Evolutionary conservation across 345 rosid genomes (phyloP), one percentile per base, ranked within the genome.

Genomic region (Euphorbia lathyris): DNA sequence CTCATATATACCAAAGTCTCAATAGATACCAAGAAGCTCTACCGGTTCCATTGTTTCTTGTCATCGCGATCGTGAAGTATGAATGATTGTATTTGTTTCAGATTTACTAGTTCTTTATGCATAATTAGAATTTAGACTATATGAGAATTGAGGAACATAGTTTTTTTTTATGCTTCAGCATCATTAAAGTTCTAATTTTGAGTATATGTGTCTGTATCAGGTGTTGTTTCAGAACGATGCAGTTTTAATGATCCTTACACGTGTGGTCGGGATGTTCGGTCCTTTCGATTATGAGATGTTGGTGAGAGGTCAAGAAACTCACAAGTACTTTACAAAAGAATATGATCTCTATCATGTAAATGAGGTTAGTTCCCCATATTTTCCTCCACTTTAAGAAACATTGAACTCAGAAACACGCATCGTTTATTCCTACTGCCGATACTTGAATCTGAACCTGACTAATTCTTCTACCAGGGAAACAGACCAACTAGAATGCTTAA

Each of bases 201-300:
- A 23, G 16, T 60, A 51, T 63, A 22, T 23, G 19, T 76, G 43
- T 56, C 2, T 72, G 59, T 64, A 23, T 16, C 82, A 95, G 99
- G 99, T 95, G 70, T 68, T 95, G 61, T 92, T 95, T 83, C 99
- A 93, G 20, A 95, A 90, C 56, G 90, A 95, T 63, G 82, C 81
- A 0, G 84, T 87, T 32, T 90, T 84, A 20, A 88, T 87, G 92
- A 92, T 95, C 74, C 88, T 95, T 38, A 88, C 91, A 26, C 87
- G 85, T 51, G 80, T 95, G 79, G 72, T 86, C 2, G 93, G 88
- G 66, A 82, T 90, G 78, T 64, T 95, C 36, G 97, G 97, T 72
- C 90, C 96, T 27, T 72, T 95, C 62, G 96, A 95, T 73, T 76
- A 65, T 45, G 92, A 88, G 59, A 92, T 95, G 97, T 76, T 95